Evolutionary conservation across 208 protist species (phyloP).

Genomic region (Angomonas ambiguus): DNA sequence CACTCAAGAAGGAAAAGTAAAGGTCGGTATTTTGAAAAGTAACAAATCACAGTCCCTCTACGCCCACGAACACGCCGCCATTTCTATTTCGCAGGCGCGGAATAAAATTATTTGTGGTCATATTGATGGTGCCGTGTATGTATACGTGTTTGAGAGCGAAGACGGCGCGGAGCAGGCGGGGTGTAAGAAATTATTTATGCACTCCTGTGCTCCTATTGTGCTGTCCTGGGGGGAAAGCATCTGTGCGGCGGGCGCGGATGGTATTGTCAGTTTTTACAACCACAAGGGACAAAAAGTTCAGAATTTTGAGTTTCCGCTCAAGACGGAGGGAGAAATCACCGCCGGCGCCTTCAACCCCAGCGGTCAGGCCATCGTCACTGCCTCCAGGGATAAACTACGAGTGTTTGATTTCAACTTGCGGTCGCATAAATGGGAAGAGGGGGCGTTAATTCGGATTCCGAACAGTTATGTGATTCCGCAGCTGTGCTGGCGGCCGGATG

Average conservation of each 20-base stretch:
- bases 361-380: slow-evolving; percentile 91
- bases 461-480: slow-evolving; percentile 92
- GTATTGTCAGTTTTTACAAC: slow-evolving; percentile 92
- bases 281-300: slow-evolving; percentile 80
- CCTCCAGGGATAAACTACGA: slow-evolving; percentile 83
- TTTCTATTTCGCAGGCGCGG: slow-evolving; percentile 66
- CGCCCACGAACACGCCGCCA: slow-evolving; percentile 85
- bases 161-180: slow-evolving; percentile 50
- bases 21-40: slow-evolving; percentile 89
- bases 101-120: slow-evolving; percentile 90
- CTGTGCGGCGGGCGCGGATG: slow-evolving; percentile 87
- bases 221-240: slow-evolving; percentile 93
- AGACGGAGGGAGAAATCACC: slow-evolving; percentile 91
- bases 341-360: slow-evolving; percentile 89
- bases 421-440: slow-evolving; percentile 92
- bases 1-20: slow-evolving; percentile 92
- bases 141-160: slow-evolving; percentile 89
- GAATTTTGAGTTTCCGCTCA: slow-evolving; percentile 83
- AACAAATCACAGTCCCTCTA: slow-evolving; percentile 95
- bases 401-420: slow-evolving; percentile 92
- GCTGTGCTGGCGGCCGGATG: slow-evolving; percentile 93
- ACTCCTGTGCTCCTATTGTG: slow-evolving; percentile 86
- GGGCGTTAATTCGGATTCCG: slow-evolving; percentile 52
- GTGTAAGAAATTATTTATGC: slow-evolving; percentile 78
- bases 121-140: slow-evolving; percentile 88